Base-by-base conservation (phyloP, 495 filamentous ascomycete genomes). In the Penicillium atrosanguineum region DNA sequence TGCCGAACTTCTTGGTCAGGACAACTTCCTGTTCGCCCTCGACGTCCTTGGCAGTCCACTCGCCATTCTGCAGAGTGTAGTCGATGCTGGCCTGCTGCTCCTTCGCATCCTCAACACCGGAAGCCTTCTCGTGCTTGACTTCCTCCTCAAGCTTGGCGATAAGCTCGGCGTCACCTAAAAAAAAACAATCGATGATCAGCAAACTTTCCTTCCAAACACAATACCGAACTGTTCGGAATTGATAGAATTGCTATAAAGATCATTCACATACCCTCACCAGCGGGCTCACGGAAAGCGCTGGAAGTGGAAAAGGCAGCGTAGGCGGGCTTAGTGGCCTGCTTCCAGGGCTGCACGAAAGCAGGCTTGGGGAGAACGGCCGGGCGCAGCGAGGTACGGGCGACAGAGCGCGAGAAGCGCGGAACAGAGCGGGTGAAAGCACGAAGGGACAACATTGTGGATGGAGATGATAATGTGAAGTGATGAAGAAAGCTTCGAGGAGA, bases 11-110 rank as follows among this genome's bases (percentile, higher is more conserved):
- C 63, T 91, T 87, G 42, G 82, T 86, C 53, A 99, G 79, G 37
- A 86, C 72, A 58, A 99, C 88, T 53, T 97, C 90, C 71, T 97
- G 89, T 64, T 90, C 79, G 53, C 93, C 93, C 38, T 84, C 78
- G 31, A 77, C 80, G 67, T 97, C 93, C 65, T 86, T 77, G 52
- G 95, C 74, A 82, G 72, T 56, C 73, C 73, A 78, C 43, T 70
- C 91, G 77, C 79, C 97, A 88, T 61, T 80, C 83, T 69, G 86
- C 72, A 61, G 92, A 79, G 83, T 95, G 90, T 52, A 84, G 74
- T 60, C 84, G 77, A 69, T 95, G 82, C 70, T 89, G 81, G 70
- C 81, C 73, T 76, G 90, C 82, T 73, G 84, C 79, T 73, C 56
- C 16, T 71, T 62, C 41, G 74, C 57, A 34, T 75, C 73, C 28